These are phyloP conservation scores for Centrapalus pauciflorus DNA, from an alignment of 129 eudicot species.

Conservation along the genomic window DNA sequence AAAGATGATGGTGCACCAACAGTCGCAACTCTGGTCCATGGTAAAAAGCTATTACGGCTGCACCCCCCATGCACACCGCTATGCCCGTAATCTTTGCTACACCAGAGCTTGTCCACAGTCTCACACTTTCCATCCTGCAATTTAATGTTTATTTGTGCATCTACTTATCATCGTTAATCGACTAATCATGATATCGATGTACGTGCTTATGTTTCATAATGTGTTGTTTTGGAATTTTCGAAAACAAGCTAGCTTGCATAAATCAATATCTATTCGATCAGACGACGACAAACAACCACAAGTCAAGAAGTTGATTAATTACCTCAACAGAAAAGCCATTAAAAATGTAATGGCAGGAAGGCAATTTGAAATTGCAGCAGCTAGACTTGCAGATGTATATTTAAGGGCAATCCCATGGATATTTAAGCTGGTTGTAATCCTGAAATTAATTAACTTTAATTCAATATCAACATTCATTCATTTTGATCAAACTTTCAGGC, in stretches of 20 bases:
- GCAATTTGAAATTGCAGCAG: conserved; percentile 68
- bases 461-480: not conserved
- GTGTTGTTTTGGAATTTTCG: not conserved
- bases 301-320: not conserved
- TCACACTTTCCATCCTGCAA: conserved; percentile 53
- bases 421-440: conserved; percentile 65
- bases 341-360: conserved; percentile 73
- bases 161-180: too few species aligned
- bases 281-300: not conserved
- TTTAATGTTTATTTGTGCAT: too few species aligned
- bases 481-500: not conserved
- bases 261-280: not conserved
- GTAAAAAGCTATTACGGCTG: conserved; percentile 54
- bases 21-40: conserved; percentile 52
- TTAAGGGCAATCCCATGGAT: conserved; percentile 57
- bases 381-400: conserved; percentile 74
- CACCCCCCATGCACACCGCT: conserved; percentile 53
- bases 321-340: conserved; percentile 66
- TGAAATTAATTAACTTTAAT: too few species aligned
- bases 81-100: conserved; percentile 52
- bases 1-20: conserved; percentile 47
- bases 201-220: too few species aligned
- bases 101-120: conserved; percentile 40
- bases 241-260: not conserved
- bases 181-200: too few species aligned